Evolutionary conservation across 2,329 filamentous ascomycete species (phyloP), one percentile per base, ranked within the genome.

Genomic region (Berkeleyomyces basicola): DNA sequence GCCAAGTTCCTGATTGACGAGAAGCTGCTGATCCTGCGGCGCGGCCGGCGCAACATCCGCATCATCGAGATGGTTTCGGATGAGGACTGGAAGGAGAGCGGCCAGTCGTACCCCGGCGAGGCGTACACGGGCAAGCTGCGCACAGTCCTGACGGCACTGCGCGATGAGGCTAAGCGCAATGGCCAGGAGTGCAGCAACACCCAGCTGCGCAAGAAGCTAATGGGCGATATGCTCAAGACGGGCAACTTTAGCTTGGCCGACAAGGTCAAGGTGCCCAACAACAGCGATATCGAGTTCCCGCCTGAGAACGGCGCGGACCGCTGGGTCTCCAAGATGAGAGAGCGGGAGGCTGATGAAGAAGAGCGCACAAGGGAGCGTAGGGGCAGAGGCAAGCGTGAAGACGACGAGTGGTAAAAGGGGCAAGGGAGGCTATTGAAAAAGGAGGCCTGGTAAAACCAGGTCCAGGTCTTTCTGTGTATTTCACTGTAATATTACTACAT

Each of bases 1-100:
- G 69, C 76, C 64, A 79, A 82, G 62, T 87, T 79, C 68, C 73
- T 86, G 62, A 78, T 88, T 16, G 80, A 84, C 65, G 80, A 71
- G 63, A 76, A 78, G 66, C 67, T 85, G 57, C 73, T 86, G 66
- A 78, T 86, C 67, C 73, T 86, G 61, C 80, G 83, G 66, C 82
- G 78, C 69, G 82, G 82, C 67, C 85, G 84, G 73, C 79, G 83
- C 71, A 82, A 84, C 66, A 71, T 86, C 55, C 79, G 82, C 55
- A 77, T 85, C 66, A 75, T 86, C 60, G 75, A 84, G 71, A 74
- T 86, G 65, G 74, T 86, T 39, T 74, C 72, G 65, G 80, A 86
- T 68, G 74, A 80, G 57, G 77, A 78, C 64, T 84, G 79, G 76
- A 68, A 71, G 49, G 68, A 67, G 3, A 77, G 74, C 63, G 81